phyloP scores from a whole-genome alignment of 164 flowering plant genomes.

The Magnolia officinalis region DNA sequence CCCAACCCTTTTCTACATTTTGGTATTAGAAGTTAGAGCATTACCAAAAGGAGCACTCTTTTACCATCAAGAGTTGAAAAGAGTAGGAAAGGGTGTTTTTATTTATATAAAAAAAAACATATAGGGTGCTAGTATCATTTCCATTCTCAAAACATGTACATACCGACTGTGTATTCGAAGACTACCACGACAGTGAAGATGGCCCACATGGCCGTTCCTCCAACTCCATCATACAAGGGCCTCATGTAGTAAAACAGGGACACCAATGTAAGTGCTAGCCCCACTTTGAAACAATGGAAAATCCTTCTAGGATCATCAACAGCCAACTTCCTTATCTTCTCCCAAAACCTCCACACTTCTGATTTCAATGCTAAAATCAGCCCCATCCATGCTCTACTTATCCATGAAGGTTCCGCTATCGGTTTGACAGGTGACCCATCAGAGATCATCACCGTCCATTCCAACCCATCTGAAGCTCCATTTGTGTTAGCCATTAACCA shows the following conservation, averaged over 20 bases:
- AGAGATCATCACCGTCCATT: constrained; percentile 45
- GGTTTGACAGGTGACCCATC: constrained; percentile 38
- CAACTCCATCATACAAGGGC: constrained; percentile 72
- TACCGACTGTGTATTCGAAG: constrained; percentile 68
- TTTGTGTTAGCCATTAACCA: constrained; percentile 21
- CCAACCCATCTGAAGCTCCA: constrained; percentile 27
- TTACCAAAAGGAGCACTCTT: no score
- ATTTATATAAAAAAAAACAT: no score
- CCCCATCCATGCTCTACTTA: constrained; percentile 24
- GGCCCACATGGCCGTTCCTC: constrained; percentile 86
- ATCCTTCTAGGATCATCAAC: constrained; percentile 52
- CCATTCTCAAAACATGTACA: constrained; percentile 12
- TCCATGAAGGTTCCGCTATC: constrained; percentile 25
- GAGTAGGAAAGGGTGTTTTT: no score
- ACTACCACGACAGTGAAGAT: constrained; percentile 81
- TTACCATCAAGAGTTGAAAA: no score
- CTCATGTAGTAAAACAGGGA: constrained; percentile 70
- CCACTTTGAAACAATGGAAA: constrained; percentile 69
- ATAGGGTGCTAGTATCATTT: no score
- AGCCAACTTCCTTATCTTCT: constrained; percentile 52
- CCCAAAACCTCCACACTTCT: constrained; percentile 31
- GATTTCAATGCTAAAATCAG: constrained; percentile 21
- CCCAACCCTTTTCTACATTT: no score
- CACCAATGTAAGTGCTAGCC: constrained; percentile 56
- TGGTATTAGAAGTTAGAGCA: no score